Evolutionary conservation across 371 early-diverging fungal species (phyloP).

Genomic region (Apophysomyces sp.): DNA sequence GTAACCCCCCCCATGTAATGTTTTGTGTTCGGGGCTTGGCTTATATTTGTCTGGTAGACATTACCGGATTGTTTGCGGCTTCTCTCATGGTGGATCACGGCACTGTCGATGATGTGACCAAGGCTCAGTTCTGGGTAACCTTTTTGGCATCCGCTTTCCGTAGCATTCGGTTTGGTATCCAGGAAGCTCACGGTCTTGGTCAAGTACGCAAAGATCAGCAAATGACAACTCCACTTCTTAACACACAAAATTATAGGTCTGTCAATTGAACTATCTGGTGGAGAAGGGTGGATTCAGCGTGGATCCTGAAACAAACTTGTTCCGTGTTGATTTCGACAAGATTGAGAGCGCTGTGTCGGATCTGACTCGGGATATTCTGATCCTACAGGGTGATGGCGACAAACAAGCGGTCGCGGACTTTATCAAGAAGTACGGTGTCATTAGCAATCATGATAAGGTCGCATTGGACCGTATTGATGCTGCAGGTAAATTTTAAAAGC

Average conservation of each 20-base stretch:
- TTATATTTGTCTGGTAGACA: constrained; percentile 48
- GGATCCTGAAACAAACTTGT: constrained; percentile 43
- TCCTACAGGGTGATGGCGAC: constrained; percentile 81
- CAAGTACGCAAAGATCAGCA: constrained; percentile 49
- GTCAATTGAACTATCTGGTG: constrained; percentile 70
- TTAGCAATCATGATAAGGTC: constrained; percentile 46
- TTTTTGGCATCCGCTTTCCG: constrained; percentile 81
- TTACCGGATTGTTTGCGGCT: constrained; percentile 78
- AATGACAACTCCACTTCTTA: neutral
- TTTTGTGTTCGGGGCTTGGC: constrained; percentile 21
- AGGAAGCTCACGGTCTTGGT: constrained; percentile 78
- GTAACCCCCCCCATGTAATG: constrained; percentile 53
- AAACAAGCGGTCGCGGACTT: constrained; percentile 66
- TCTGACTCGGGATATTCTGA: constrained; percentile 67
- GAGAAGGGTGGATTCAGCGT: constrained; percentile 69
- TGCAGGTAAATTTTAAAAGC: constrained; percentile 25
- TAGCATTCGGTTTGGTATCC: constrained; percentile 78
- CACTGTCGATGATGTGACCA: constrained; percentile 57
- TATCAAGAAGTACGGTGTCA: constrained; percentile 58
- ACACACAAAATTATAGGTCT: constrained; percentile 11
- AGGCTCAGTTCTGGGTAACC: constrained; percentile 72
- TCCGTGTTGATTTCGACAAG: constrained; percentile 66
- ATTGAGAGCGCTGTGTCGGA: constrained; percentile 66
- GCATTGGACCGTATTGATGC: constrained; percentile 59
- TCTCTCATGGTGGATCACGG: constrained; percentile 63